These are phyloP conservation scores for Tilletiaria anomala DNA, from an alignment of 1,284 basidiomycete species.

Conservation along the genomic window DNA sequence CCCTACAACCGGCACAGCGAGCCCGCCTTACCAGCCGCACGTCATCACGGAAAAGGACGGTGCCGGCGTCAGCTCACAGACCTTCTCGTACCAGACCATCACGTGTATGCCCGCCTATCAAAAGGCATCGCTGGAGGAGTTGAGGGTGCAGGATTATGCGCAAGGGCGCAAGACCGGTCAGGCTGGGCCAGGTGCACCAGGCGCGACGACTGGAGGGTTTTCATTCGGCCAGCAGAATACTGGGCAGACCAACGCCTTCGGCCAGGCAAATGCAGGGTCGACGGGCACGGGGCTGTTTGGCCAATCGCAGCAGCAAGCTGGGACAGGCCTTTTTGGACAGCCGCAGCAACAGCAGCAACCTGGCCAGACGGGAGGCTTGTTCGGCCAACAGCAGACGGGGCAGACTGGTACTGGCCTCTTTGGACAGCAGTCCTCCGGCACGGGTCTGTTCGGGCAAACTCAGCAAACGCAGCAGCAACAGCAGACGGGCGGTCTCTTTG, in stretches of 20 bases:
- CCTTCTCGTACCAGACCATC: constrained; percentile 7
- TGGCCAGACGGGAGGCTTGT: constrained; percentile 22
- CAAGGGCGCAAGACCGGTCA: constrained; percentile 7
- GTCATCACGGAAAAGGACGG: constrained; percentile 5
- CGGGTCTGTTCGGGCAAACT: constrained; percentile 2
- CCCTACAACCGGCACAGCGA: not conserved
- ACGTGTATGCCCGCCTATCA: constrained; percentile 7
- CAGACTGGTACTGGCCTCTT: constrained; percentile 23
- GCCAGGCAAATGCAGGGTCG: constrained; percentile 18
- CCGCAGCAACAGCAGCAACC: constrained; percentile 16
- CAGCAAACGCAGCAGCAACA: constrained; percentile 22
- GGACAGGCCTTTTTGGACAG: constrained; percentile 27
- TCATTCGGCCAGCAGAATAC: not conserved
- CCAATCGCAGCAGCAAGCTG: constrained; percentile 21
- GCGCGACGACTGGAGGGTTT: not conserved
- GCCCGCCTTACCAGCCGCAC: constrained; percentile 1
- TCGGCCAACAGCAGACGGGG: constrained; percentile 34
- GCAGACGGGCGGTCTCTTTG: constrained; percentile 10
- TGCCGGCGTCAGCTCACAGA: not conserved
- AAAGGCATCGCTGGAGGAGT: constrained; percentile 7
- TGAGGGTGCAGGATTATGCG: constrained; percentile 9
- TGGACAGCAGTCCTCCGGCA: constrained; percentile 24
- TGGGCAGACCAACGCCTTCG: not conserved
- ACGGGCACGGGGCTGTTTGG: constrained; percentile 25
- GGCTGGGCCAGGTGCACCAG: not conserved